Evolutionary conservation across 257 asterid genomes (phyloP).

Genomic region (Prunella vulgaris): DNA sequence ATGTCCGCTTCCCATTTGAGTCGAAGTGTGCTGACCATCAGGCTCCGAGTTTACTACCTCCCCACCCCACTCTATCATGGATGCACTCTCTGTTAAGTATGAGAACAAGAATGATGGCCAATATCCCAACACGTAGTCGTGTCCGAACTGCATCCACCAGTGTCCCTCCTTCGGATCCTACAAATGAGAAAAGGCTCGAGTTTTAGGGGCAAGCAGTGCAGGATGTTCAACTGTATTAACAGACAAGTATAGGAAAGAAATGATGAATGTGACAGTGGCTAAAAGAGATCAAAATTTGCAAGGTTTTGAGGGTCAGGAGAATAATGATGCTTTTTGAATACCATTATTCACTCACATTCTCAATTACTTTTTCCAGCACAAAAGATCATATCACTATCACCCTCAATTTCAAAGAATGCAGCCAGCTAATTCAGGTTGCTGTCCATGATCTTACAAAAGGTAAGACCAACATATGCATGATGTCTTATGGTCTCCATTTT

Average conservation of each 20-base stretch:
- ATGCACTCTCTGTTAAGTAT: conserved; percentile 69
- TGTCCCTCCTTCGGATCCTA: conserved; percentile 89
- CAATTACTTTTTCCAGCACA: neutral
- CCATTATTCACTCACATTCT: conserved; percentile 10
- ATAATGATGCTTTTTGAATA: conserved; percentile 21
- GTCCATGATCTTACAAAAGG: conserved; percentile 18
- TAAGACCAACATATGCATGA: too few species aligned
- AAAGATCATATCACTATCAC: neutral
- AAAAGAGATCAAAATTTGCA: conserved; percentile 12
- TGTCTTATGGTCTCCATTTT: too few species aligned
- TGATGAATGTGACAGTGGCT: too few species aligned
- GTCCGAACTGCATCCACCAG: conserved; percentile 97
- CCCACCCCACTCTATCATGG: conserved; percentile 93
- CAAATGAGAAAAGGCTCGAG: too few species aligned
- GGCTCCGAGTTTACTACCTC: conserved; percentile 74
- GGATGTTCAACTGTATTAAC: too few species aligned
- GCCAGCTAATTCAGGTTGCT: conserved; percentile 7
- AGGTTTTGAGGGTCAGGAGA: conserved; percentile 30
- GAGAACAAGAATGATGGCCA: conserved; percentile 96
- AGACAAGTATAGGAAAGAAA: too few species aligned
- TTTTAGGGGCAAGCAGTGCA: too few species aligned
- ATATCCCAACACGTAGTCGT: conserved; percentile 69
- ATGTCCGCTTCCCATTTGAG: conserved; percentile 91
- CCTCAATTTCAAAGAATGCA: conserved; percentile 7
- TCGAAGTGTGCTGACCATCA: conserved; percentile 73